phyloP scores from a whole-genome alignment of 495 filamentous ascomycete species.

The Choiromyces venosus region DNA sequence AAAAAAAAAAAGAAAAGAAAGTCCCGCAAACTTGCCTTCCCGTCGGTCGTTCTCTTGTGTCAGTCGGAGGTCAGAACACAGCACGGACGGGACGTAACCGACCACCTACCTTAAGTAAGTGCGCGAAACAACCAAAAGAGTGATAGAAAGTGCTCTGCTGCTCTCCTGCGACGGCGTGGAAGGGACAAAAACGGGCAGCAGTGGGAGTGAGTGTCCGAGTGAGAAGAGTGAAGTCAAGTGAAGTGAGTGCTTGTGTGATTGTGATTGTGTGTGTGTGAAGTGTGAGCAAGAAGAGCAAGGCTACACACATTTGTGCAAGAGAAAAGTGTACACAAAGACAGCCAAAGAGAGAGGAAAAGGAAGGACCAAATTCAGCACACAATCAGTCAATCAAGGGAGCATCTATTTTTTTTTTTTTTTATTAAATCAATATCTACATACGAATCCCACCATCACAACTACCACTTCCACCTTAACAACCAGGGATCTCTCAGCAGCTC shows the following conservation, averaged over 20 bases:
- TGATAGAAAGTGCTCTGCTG: constrained; percentile 13
- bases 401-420: no score
- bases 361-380: background rate
- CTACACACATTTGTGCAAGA: constrained; percentile 2
- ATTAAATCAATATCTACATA: background rate
- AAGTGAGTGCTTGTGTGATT: background rate
- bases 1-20: constrained; percentile 1
- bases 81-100: constrained; percentile 38
- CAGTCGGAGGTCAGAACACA: constrained; percentile 39
- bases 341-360: background rate
- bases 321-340: background rate
- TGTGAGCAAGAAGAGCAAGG: background rate
- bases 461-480: background rate
- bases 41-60: constrained; percentile 37
- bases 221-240: constrained; percentile 11
- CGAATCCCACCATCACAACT: background rate
- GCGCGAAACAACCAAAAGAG: constrained; percentile 37
- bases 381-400: constrained; percentile 1
- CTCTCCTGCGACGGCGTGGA: constrained; percentile 25
- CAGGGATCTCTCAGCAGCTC: background rate
- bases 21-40: constrained; percentile 41
- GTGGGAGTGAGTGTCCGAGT: constrained; percentile 13
- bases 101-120: constrained; percentile 25
- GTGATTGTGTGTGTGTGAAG: background rate
- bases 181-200: constrained; percentile 18